Evolutionary conservation across 495 filamentous ascomycete genomes (phyloP).

Genomic region (Podospora pseudopauciseta): DNA sequence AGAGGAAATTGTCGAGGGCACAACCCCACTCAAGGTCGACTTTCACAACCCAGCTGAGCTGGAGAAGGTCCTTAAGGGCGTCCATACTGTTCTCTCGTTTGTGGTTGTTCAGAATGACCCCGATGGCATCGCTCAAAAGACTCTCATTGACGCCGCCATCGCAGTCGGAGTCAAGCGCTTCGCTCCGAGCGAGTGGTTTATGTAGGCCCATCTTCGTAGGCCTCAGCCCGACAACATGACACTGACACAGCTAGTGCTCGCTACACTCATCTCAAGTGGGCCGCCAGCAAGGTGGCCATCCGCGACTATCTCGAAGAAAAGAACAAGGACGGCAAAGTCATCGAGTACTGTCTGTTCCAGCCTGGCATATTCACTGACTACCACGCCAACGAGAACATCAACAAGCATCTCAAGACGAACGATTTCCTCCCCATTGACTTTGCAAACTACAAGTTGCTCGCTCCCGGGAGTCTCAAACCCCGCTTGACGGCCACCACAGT

Average conservation of each 20-base stretch:
- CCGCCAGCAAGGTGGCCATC: constrained; percentile 45
- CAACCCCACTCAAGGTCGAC: constrained; percentile 41
- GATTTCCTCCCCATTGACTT: constrained; percentile 42
- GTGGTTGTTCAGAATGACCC: constrained; percentile 38
- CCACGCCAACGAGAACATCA: constrained; percentile 44
- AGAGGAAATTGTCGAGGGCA: constrained; percentile 19
- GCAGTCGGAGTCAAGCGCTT: constrained; percentile 53
- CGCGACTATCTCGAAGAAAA: constrained; percentile 49
- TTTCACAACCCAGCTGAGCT: constrained; percentile 43
- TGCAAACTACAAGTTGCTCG: constrained; percentile 45
- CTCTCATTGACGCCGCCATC: constrained; percentile 52
- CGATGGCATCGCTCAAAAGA: constrained; percentile 37
- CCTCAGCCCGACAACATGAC: constrained; percentile 1
- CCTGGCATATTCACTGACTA: constrained; percentile 55
- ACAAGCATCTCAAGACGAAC: constrained; percentile 46
- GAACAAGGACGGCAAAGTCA: constrained; percentile 49
- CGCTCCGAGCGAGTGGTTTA: constrained; percentile 46
- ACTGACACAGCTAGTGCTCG: constrained; percentile 9
- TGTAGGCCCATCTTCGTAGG: constrained; percentile 17
- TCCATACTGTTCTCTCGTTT: constrained; percentile 57
- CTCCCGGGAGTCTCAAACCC: constrained; percentile 45
- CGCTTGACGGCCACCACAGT: constrained; percentile 46
- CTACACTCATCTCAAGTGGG: constrained; percentile 45
- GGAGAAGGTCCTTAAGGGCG: constrained; percentile 40
- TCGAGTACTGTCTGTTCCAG: constrained; percentile 59